Percentiles rank a stretch among this genome's conserved stretches.
Evolutionary conservation across 305 asterid species (phyloP).

Genomic region (Solanum aculeatissimum): DNA sequence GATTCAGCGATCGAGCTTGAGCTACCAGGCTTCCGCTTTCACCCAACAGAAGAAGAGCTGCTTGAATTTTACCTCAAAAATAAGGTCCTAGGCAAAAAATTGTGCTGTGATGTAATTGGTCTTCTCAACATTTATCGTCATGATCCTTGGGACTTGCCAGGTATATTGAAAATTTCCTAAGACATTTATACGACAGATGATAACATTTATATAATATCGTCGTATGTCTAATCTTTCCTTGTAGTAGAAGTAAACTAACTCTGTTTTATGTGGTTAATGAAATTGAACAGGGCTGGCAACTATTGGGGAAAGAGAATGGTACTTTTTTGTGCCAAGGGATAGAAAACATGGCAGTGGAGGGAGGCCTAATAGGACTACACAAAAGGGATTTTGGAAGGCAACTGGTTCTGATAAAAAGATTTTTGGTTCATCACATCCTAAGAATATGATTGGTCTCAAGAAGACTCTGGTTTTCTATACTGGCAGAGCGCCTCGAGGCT

Average conservation of each 20-base stretch:
- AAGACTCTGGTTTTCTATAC: slow-evolving; percentile 70
- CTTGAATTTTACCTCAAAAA: slow-evolving; percentile 52
- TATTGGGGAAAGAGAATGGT: slow-evolving; percentile 79
- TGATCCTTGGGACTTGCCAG: slow-evolving; percentile 65
- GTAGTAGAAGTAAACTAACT: background rate
- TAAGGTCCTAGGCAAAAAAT: slow-evolving; percentile 27
- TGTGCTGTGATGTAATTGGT: slow-evolving; percentile 31
- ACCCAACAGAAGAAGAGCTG: slow-evolving; percentile 81
- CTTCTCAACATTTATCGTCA: slow-evolving; percentile 51
- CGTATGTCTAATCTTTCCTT: background rate
- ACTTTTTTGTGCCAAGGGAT: slow-evolving; percentile 64
- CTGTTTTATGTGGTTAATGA: background rate
- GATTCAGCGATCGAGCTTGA: slow-evolving; percentile 16
- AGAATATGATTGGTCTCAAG: slow-evolving; percentile 40
- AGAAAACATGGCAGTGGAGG: slow-evolving; percentile 61
- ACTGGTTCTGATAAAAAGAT: slow-evolving; percentile 76
- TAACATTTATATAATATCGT: background rate
- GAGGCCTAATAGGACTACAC: slow-evolving; percentile 65
- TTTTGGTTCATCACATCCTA: slow-evolving; percentile 25
- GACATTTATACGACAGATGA: background rate
- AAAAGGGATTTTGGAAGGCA: slow-evolving; percentile 77
- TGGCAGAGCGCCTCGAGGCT: slow-evolving; percentile 84
- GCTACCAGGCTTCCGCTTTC: slow-evolving; percentile 78
- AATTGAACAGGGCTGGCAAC: slow-evolving; percentile 49
- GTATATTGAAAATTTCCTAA: slow-evolving; percentile 11